Evolutionary conservation across 805 yeast species (phyloP).

Genomic region (Candida tibetensis): DNA sequence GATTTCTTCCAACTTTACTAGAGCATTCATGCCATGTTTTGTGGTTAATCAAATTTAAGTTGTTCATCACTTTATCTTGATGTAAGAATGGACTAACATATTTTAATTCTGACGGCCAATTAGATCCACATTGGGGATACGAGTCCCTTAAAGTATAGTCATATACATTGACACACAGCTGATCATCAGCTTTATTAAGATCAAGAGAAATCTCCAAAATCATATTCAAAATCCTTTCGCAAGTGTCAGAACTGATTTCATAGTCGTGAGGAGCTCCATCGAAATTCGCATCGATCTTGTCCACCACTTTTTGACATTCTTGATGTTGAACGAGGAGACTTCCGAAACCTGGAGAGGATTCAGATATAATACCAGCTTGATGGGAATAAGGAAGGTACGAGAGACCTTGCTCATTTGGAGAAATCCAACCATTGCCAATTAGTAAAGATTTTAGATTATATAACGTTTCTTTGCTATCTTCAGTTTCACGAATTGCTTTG

Average conservation of each 20-base stretch:
- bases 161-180: constrained; percentile 77
- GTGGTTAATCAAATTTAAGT: constrained; percentile 47
- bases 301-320: constrained; percentile 55
- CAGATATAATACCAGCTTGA: constrained; percentile 53
- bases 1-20: constrained; percentile 48
- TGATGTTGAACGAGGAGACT: constrained; percentile 50
- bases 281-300: constrained; percentile 17
- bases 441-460: constrained; percentile 61
- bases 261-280: constrained; percentile 18
- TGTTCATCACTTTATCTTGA: constrained; percentile 41
- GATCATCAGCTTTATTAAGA: constrained; percentile 24
- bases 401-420: constrained; percentile 80
- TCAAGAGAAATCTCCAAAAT: constrained; percentile 27
- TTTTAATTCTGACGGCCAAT: constrained; percentile 77
- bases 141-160: constrained; percentile 69
- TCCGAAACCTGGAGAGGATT: constrained; percentile 37
- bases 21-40: constrained; percentile 79
- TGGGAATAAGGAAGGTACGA: constrained; percentile 73
- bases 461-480: constrained; percentile 8
- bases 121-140: constrained; percentile 85
- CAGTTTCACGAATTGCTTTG: constrained; percentile 12
- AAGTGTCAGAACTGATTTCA: constrained; percentile 30
- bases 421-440: constrained; percentile 94
- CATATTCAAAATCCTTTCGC: constrained; percentile 47
- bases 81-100: constrained; percentile 51